phyloP scores from a whole-genome alignment of 495 filamentous ascomycete species.

The Podospora tetraspora region DNA sequence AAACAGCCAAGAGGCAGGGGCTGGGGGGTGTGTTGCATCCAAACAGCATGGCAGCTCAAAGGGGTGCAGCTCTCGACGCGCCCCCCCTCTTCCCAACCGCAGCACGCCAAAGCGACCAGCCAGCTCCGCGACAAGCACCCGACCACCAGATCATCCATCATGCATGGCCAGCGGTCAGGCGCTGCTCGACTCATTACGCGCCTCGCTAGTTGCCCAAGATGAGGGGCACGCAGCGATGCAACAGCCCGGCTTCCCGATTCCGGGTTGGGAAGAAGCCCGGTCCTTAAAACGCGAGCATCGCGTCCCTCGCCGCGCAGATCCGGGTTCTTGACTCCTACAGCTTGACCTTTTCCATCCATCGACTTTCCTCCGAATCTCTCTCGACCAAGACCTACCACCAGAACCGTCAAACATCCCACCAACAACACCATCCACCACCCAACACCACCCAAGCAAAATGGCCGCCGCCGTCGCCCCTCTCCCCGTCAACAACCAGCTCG shows the following conservation, averaged over 20 bases:
- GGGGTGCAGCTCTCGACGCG: neutral
- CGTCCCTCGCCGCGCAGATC: neutral
- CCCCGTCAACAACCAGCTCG: conserved; percentile 28
- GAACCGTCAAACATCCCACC: neutral
- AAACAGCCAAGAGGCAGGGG: neutral
- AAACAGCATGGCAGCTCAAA: neutral
- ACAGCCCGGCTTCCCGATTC: conserved; percentile 9
- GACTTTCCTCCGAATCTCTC: neutral
- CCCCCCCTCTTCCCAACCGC: neutral
- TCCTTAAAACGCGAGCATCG: neutral
- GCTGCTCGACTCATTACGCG: conserved; percentile 7
- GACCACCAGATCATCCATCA: conserved; percentile 7
- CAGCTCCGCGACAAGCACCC: conserved; percentile 6
- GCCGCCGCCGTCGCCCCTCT: conserved; percentile 33
- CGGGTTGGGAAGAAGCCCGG: conserved; percentile 3
- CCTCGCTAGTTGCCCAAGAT: conserved; percentile 12
- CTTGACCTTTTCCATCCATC: neutral
- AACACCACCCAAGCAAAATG: conserved; percentile 21
- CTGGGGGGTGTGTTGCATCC: neutral
- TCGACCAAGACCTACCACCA: neutral
- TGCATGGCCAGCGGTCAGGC: conserved; percentile 14
- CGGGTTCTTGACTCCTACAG: neutral
- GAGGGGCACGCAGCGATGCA: conserved; percentile 5
- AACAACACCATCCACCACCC: neutral
- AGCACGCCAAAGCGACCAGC: neutral